Percentiles rank a stretch among this genome's conserved stretches.
Evolutionary conservation across 768 basidiomycete genomes (phyloP).

Genomic region (Lentinula aciculospora): DNA sequence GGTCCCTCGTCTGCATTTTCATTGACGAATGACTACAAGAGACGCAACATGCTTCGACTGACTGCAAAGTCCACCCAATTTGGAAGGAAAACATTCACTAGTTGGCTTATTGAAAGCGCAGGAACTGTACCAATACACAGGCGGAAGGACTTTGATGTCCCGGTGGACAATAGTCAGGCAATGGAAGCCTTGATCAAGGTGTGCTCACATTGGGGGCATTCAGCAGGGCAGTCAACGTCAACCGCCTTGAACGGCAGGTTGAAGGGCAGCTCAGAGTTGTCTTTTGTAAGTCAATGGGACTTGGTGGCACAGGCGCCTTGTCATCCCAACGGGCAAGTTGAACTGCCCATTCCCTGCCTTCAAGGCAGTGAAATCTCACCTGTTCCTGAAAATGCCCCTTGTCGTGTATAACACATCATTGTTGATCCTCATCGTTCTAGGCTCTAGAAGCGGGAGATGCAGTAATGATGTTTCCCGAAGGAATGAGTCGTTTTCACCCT

Average conservation of each 20-base stretch:
- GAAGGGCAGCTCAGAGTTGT: too few species aligned
- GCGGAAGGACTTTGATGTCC: slow-evolving; percentile 61
- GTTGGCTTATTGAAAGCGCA: slow-evolving; percentile 85
- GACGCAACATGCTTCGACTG: slow-evolving; percentile 73
- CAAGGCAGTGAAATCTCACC: too few species aligned
- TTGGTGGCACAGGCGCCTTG: too few species aligned
- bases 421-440: slow-evolving; percentile 28
- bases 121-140: slow-evolving; percentile 83
- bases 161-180: slow-evolving; percentile 58
- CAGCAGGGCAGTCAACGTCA: too few species aligned
- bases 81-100: slow-evolving; percentile 76
- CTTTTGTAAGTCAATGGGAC: too few species aligned
- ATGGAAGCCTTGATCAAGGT: slow-evolving; percentile 72
- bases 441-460: slow-evolving; percentile 74
- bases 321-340: too few species aligned
- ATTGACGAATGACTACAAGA: too few species aligned
- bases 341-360: too few species aligned
- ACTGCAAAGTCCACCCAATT: slow-evolving; percentile 90
- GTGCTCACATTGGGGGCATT: slow-evolving; percentile 10
- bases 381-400: too few species aligned
- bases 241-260: too few species aligned
- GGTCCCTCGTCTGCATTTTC: background rate
- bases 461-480: slow-evolving; percentile 83
- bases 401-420: slow-evolving; percentile 5
- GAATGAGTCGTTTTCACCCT: slow-evolving; percentile 79